Percentiles rank a stretch among this genome's conserved stretches.
Evolutionary conservation across 225 moss, liverwort and hornwort species (phyloP).

Genomic region (Sphagnum contortum): DNA sequence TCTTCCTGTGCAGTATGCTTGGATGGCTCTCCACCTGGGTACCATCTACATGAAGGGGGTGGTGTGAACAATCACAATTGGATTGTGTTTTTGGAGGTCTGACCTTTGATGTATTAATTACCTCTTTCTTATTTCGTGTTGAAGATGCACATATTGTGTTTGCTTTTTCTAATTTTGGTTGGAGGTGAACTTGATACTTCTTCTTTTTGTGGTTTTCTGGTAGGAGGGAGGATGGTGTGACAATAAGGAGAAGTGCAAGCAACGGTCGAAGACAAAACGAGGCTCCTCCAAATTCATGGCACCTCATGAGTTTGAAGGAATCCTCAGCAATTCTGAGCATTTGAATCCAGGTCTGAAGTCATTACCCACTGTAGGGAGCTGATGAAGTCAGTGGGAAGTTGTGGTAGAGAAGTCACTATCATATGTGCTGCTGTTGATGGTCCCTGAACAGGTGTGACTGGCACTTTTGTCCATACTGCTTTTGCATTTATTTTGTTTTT

Average conservation of each 20-base stretch:
- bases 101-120: neutral
- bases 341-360: constrained; percentile 35
- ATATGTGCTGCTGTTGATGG: no score
- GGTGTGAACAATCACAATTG: constrained; percentile 40
- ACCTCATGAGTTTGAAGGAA: constrained; percentile 49
- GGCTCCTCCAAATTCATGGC: constrained; percentile 60
- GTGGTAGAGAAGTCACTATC: no score
- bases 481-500: no score
- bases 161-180: no score
- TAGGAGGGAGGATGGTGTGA: constrained; percentile 64
- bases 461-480: no score
- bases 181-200: no score
- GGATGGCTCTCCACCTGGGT: constrained; percentile 68
- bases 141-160: no score
- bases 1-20: constrained; percentile 37
- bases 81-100: constrained; percentile 59
- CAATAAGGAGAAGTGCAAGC: constrained; percentile 37
- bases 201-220: no score
- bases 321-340: constrained; percentile 45
- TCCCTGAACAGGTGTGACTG: no score
- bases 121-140: no score
- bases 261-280: constrained; percentile 34
- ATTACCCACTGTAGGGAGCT: no score
- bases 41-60: constrained; percentile 43
- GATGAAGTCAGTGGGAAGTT: no score